Percentiles rank a stretch among this genome's conserved stretches.
Conservation (phyloP, 2,329 filamentous ascomycete genomes). For the Metarhizium album region DNA sequence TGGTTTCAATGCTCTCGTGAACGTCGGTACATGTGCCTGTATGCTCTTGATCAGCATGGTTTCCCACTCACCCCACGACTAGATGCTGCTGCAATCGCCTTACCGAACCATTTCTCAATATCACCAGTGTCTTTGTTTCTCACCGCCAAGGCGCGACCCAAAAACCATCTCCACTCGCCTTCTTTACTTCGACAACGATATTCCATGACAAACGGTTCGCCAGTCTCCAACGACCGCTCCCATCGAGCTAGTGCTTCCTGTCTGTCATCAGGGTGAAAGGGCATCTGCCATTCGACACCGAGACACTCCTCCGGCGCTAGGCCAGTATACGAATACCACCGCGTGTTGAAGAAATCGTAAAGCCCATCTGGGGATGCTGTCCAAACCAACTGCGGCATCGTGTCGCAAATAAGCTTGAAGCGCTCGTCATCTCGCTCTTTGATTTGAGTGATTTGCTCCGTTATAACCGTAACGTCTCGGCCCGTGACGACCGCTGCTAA, state of each 20-base stretch:
- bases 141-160: slow-evolving; percentile 61
- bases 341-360: slow-evolving; percentile 63
- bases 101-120: slow-evolving; percentile 70
- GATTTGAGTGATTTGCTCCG: slow-evolving; percentile 57
- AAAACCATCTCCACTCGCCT: slow-evolving; percentile 69
- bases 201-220: slow-evolving; percentile 58
- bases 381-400: slow-evolving; percentile 64
- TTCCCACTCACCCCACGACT: neutral
- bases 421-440: slow-evolving; percentile 60
- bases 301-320: slow-evolving; percentile 50
- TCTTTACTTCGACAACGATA: slow-evolving; percentile 57
- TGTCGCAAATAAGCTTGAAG: slow-evolving; percentile 67
- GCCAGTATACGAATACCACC: slow-evolving; percentile 76
- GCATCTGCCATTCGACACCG: slow-evolving; percentile 49
- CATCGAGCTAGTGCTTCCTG: slow-evolving; percentile 43
- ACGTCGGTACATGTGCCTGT: slow-evolving; percentile 63
- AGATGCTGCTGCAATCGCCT: slow-evolving; percentile 8
- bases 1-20: slow-evolving; percentile 60
- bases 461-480: slow-evolving; percentile 61
- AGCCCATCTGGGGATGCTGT: slow-evolving; percentile 55
- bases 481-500: slow-evolving; percentile 62
- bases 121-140: slow-evolving; percentile 52
- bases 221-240: slow-evolving; percentile 53
- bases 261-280: slow-evolving; percentile 64
- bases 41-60: neutral